phyloP scores from a whole-genome alignment of 106 monocot species.

The Alisma plantagoaquatica region DNA sequence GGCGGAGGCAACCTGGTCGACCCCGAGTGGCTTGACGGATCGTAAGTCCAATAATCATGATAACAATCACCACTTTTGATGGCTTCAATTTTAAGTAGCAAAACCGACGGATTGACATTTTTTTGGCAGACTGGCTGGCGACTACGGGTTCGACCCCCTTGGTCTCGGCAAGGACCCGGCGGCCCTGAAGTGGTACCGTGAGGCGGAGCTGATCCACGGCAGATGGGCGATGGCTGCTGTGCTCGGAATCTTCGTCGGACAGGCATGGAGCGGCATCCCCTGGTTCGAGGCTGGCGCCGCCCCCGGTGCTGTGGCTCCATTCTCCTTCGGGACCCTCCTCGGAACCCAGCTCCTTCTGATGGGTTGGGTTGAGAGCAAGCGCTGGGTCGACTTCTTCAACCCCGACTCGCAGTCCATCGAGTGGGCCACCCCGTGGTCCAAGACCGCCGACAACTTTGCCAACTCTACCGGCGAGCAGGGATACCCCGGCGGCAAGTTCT shows the following conservation, averaged over 20 bases:
- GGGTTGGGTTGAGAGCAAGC: conserved; percentile 99
- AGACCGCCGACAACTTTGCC: conserved; percentile 78
- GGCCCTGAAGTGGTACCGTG: conserved; percentile 94
- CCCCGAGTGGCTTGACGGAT: conserved; percentile 97
- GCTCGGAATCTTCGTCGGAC: conserved; percentile 90
- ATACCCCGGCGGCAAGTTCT: conserved; percentile 95
- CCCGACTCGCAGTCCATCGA: conserved; percentile 90
- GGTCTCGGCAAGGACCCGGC: conserved; percentile 94
- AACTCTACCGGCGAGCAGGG: conserved; percentile 93
- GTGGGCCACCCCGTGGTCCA: conserved; percentile 98
- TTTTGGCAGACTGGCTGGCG: conserved; percentile 59
- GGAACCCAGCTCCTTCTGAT: conserved; percentile 91
- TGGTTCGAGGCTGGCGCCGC: conserved; percentile 96
- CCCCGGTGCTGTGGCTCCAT: conserved; percentile 80
- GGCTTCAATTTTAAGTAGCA: neutral
- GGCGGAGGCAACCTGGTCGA: conserved; percentile 63
- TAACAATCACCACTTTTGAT: neutral
- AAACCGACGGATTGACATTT: neutral
- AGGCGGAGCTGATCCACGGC: conserved; percentile 95
- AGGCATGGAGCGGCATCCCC: conserved; percentile 90
- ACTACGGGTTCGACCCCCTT: conserved; percentile 90
- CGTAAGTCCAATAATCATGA: conserved; percentile 40
- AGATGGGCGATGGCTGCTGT: conserved; percentile 91
- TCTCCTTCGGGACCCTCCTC: conserved; percentile 90
- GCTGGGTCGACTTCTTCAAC: conserved; percentile 98